Evolutionary conservation across 2,329 filamentous ascomycete species (phyloP), one percentile per base, ranked within the genome.

Genomic region (Colletotrichum shisoi): DNA sequence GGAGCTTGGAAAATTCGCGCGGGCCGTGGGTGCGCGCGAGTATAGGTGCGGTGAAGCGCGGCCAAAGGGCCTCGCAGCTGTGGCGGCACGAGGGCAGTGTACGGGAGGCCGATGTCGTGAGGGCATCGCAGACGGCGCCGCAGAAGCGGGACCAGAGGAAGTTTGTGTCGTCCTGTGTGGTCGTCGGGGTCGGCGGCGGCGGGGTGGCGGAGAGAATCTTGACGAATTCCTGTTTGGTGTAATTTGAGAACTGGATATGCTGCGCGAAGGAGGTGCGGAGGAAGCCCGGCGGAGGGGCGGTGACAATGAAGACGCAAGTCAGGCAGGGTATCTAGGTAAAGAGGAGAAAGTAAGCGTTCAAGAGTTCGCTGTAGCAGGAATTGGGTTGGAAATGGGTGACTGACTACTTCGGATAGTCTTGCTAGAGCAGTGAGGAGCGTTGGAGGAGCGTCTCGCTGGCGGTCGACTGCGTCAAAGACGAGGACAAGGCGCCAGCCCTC

Each of bases 381-480:
- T 34, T 31, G 11, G 21, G 37, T 54, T 80, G 19, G 11, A 0
- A 6, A 19, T 31, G 12, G 12, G 7, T 12, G 17, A 69, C 89
- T 72, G 80, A 95, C 92, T 68, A 90, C 85, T 77, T 97, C 93
- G 15, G 91, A 90, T 21, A 99, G 78, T 68, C 94, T 86, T 24
- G 91, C 92, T 69, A 99, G 79, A 13, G 92, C 93, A 39, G 94
- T 89, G 4, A 97, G 80, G 15, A 98, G 79, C 1, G 92, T 96
- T 3, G 88, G 84, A 6, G 91, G 87, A 6, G 91, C 88, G 74
- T 98, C 94, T 73, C 90, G 85, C 76, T 97, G 91, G 69, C 85
- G 86, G 76, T 98, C 94, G 64, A 98, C 89, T 12, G 88, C 92
- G 80, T 98, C 95, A 70, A 98, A 85, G 12, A 97, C 91, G 65